Base-by-base conservation (phyloP, 2,329 filamentous ascomycete species). In the Pestalotiopsis sp. region DNA sequence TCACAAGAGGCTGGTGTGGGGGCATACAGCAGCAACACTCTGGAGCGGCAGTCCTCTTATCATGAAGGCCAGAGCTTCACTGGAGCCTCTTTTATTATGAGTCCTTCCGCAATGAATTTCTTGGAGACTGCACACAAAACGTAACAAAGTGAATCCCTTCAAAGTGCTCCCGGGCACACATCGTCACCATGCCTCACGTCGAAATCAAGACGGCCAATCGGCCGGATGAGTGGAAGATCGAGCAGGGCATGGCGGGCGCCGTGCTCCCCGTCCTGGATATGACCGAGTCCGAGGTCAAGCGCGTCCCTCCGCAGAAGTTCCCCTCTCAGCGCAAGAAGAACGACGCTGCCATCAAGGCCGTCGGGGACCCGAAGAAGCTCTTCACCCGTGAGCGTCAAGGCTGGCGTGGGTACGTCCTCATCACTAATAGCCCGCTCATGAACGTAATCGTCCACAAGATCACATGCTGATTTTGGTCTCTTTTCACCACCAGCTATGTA, bases 151-250 rank as follows among this genome's bases (percentile, higher is more conserved):
- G 30, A 35, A 35, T 35, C 30, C 1, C 17, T 52, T n/a, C 3
- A 20, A 9, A 20, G 17, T n/a, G 44, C 17, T 9, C 17, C 20
- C 1, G 1, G 10, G 14, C 13, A 52, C 7, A 52, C 6, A 52
- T n/a, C 44, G 20, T 7, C 7, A 52, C 44, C 9, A 52, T 52
- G 44, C n/a, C 44, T 52, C 44, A 52, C n/a, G 44, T 52, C 3
- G n/a, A 52, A n/a, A n/a, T 52, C 14, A 26, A 58, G 56, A 58
- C 56, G 26, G 14, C 56, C 22, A 68, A 68, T 22, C 61, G 66
- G 6, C 78, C 81, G 1, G 83, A 86, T 78, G 84, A 86, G 75
- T 86, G 84, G 84, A 85, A 81, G 73, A 81, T 86, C 62, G 84
- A 86, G 68, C 84, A 86, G 72, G 84, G 84, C 6, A 71, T 86